A percentile compares a stretch with the other conserved stretches of the same genome.
Conservation (phyloP, 208 protist species). For the Leptomonas seymouri region DNA sequence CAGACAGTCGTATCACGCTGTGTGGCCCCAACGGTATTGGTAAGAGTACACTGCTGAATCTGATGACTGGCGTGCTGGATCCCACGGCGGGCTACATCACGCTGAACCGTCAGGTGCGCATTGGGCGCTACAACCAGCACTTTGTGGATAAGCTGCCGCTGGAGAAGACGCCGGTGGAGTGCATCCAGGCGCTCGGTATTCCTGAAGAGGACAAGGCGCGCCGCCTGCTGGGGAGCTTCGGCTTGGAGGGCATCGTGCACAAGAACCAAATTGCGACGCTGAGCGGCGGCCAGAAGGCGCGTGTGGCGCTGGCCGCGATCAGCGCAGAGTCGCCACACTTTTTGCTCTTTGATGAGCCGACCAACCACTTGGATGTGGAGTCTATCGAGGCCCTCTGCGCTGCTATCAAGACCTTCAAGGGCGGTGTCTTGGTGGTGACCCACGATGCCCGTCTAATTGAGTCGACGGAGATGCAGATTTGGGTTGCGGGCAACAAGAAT, state of each 20-base stretch:
- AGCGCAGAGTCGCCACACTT: conserved; percentile 92
- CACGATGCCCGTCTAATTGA: conserved; percentile 92
- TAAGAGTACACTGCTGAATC: conserved; percentile 94
- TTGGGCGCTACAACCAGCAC: conserved; percentile 93
- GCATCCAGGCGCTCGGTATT: conserved; percentile 73
- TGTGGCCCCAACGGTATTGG: conserved; percentile 93
- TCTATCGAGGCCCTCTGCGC: conserved; percentile 88
- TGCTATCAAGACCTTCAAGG: conserved; percentile 84
- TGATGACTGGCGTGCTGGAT: conserved; percentile 86
- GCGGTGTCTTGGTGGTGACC: conserved; percentile 91
- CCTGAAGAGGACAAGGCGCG: conserved; percentile 82
- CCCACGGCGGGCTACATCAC: conserved; percentile 72
- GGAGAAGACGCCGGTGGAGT: conserved; percentile 90
- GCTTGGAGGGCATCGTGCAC: conserved; percentile 86
- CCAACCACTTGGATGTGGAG: conserved; percentile 95
- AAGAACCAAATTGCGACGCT: conserved; percentile 92
- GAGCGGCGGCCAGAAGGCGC: conserved; percentile 94
- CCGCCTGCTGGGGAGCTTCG: conserved; percentile 85
- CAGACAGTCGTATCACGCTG: conserved; percentile 88
- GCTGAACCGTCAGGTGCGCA: conserved; percentile 82
- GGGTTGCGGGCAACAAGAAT: conserved; percentile 84
- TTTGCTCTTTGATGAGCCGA: conserved; percentile 96
- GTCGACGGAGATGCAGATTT: conserved; percentile 89
- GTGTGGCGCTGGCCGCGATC: conserved; percentile 94
- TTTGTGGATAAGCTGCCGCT: conserved; percentile 94